Conservation (phyloP, 78 protist species). For the Bigelowiella natans region DNA sequence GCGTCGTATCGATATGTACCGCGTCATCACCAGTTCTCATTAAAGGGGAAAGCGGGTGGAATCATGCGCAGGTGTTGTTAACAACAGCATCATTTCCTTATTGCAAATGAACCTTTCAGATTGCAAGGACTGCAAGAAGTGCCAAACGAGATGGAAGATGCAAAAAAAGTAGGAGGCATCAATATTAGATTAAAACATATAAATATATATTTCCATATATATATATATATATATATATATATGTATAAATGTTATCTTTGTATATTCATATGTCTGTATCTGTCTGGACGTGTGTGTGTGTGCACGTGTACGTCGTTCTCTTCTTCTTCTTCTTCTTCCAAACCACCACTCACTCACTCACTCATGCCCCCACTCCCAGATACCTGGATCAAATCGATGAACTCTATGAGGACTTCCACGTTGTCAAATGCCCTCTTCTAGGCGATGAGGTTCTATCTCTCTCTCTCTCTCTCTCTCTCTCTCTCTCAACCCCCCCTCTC, state of each 20-base stretch:
- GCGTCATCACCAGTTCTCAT: too few species aligned
- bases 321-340: background rate
- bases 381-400: slow-evolving; percentile 78
- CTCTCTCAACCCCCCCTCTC: too few species aligned
- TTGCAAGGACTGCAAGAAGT: slow-evolving; percentile 37
- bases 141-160: slow-evolving; percentile 59
- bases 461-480: too few species aligned
- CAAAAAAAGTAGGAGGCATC: slow-evolving; percentile 36
- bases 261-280: background rate
- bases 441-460: slow-evolving; percentile 4
- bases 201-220: background rate
- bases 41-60: too few species aligned
- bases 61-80: too few species aligned
- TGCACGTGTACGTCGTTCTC: background rate
- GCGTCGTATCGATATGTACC: too few species aligned
- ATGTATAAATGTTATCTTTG: background rate
- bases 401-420: slow-evolving; percentile 86
- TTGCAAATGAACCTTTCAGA: background rate
- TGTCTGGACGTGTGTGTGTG: background rate
- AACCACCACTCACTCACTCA: background rate
- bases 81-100: background rate
- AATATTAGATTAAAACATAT: background rate
- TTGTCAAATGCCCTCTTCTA: slow-evolving; percentile 70
- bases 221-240: background rate
- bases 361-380: background rate